These are phyloP conservation scores for Grigorovia jiainica DNA, from an alignment of 805 yeast species.

Conservation along the genomic window DNA sequence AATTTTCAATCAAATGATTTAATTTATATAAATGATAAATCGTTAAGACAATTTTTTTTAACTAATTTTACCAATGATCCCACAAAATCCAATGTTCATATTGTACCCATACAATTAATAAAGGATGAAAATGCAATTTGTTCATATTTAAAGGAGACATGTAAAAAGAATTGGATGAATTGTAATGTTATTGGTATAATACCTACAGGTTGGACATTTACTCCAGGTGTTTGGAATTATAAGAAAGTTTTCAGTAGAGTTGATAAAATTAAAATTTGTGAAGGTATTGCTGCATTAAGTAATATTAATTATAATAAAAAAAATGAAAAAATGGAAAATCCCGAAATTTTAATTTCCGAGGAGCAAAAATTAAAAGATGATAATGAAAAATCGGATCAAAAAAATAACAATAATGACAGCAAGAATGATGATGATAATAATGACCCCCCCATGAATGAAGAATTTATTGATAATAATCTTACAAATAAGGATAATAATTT, in stretches of 20 bases:
- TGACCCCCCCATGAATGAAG: slow-evolving; percentile 1
- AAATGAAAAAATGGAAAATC: too few species aligned
- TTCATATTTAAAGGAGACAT: slow-evolving; percentile 12
- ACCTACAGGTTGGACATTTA: slow-evolving; percentile 89
- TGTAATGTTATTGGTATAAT: slow-evolving; percentile 51
- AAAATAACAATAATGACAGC: not conserved
- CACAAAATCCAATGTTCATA: slow-evolving; percentile 39
- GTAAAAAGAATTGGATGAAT: slow-evolving; percentile 7
- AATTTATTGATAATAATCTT: slow-evolving; percentile 10
- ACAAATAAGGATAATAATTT: slow-evolving; percentile 10
- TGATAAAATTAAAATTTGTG: slow-evolving; percentile 10
- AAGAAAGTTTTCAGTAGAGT: not conserved
- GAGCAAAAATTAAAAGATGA: too few species aligned
- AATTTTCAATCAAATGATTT: not conserved
- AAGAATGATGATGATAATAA: not conserved
- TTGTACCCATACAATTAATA: slow-evolving; percentile 58
- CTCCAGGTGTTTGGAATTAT: slow-evolving; percentile 7
- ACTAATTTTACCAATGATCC: not conserved
- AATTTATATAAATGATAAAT: slow-evolving; percentile 29
- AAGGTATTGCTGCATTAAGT: slow-evolving; percentile 3
- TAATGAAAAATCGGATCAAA: too few species aligned
- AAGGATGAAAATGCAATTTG: slow-evolving; percentile 28
- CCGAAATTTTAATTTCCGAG: too few species aligned
- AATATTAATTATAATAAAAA: not conserved
- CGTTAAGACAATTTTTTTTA: slow-evolving; percentile 5